These are phyloP conservation scores for Neopestalotiopsis rosae DNA, from an alignment of 2,329 filamentous ascomycete species.

Conservation along the genomic window DNA sequence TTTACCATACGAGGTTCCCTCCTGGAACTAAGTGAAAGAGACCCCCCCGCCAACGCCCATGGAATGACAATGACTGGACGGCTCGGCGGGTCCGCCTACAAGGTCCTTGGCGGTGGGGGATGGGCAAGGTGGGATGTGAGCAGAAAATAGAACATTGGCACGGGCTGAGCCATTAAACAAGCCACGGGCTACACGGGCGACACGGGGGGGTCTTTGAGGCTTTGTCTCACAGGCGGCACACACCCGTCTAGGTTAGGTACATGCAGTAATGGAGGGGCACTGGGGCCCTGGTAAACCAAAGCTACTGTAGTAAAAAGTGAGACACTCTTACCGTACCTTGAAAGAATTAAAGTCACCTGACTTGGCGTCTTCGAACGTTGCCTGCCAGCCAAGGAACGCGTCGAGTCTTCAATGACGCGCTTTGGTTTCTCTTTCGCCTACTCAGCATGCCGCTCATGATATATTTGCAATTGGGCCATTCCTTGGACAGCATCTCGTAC, in stretches of 20 bases:
- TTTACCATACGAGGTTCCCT: slow-evolving; percentile 9
- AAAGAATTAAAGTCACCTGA: slow-evolving; percentile 10
- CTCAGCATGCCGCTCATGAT: neutral
- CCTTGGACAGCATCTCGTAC: neutral
- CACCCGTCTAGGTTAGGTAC: neutral
- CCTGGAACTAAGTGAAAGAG: neutral
- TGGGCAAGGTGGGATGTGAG: neutral
- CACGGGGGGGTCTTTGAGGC: too few relatives aligned
- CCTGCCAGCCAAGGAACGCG: neutral
- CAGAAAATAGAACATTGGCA: slow-evolving; percentile 3
- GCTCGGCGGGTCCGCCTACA: neutral
- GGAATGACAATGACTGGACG: neutral
- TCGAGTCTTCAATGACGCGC: neutral
- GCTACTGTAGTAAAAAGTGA: neutral
- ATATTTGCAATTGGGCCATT: neutral
- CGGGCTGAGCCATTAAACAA: neutral
- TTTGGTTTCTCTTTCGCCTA: neutral
- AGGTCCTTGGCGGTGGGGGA: neutral
- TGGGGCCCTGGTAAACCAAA: neutral
- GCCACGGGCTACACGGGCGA: too few relatives aligned
- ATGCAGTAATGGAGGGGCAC: neutral
- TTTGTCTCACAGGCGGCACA: neutral
- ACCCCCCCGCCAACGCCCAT: slow-evolving; percentile 1
- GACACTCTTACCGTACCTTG: too few relatives aligned
- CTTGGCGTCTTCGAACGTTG: slow-evolving; percentile 8